A percentile compares a stretch with the other conserved stretches of the same genome.
These are phyloP conservation scores for Chenopodium album DNA, from an alignment of 148 eudicot species.

Conservation along the genomic window DNA sequence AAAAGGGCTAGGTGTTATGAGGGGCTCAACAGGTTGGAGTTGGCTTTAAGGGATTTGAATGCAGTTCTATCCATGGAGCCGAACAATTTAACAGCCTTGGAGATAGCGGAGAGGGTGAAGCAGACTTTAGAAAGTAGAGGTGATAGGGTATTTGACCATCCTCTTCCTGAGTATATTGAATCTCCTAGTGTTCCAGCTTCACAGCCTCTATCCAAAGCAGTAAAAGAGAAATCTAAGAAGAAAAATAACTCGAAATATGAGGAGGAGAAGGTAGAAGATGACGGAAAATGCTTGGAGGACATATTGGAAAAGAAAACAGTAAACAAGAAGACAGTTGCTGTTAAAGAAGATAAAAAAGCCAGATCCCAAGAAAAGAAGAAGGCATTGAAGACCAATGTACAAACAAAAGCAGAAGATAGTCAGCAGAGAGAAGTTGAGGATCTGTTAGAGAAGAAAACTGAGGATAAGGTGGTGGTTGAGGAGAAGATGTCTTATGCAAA, in stretches of 20 bases:
- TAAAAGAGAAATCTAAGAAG: slow-evolving; percentile 42
- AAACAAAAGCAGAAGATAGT: slow-evolving; percentile 17
- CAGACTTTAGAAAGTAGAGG: slow-evolving; percentile 42
- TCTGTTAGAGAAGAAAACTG: slow-evolving; percentile 39
- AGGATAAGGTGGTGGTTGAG: slow-evolving; percentile 81
- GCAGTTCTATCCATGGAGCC: slow-evolving; percentile 67
- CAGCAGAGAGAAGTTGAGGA: slow-evolving; percentile 31
- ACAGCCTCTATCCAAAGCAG: slow-evolving; percentile 14
- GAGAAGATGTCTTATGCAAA: slow-evolving; percentile 43
- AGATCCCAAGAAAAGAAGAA: slow-evolving; percentile 28
- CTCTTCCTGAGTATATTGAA: slow-evolving; percentile 55
- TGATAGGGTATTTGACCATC: slow-evolving; percentile 31
- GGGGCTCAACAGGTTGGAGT: slow-evolving; percentile 66
- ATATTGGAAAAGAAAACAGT: slow-evolving; percentile 19
- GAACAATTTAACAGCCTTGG: slow-evolving; percentile 78
- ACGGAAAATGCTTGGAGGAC: neutral
- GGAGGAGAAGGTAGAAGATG: slow-evolving; percentile 17
- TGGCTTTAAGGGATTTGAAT: slow-evolving; percentile 69
- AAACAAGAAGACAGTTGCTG: slow-evolving; percentile 17
- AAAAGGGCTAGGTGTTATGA: slow-evolving; percentile 94
- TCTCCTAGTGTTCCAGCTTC: slow-evolving; percentile 33
- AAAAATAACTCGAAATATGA: slow-evolving; percentile 31
- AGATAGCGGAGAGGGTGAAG: slow-evolving; percentile 70
- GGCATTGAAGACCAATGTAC: slow-evolving; percentile 21
- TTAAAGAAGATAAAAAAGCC: slow-evolving; percentile 38